phyloP scores from a whole-genome alignment of 2,329 filamentous ascomycete species.

The Fusarium palustre region DNA sequence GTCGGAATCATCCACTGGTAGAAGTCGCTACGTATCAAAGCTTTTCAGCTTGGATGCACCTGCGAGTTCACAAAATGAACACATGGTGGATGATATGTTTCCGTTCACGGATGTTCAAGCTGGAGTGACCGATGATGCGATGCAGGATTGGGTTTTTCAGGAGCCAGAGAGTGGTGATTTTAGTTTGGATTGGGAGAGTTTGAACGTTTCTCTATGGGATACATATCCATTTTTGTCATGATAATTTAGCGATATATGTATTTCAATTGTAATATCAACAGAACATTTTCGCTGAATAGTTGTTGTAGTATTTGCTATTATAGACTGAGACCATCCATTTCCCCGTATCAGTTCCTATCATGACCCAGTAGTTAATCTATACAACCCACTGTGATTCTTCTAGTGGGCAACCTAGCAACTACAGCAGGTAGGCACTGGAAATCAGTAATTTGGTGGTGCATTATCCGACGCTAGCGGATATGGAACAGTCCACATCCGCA shows the following conservation, averaged over 20 bases:
- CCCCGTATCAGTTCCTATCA: not conserved
- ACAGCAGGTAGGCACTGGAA: not conserved
- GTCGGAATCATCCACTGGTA: slow-evolving; percentile 31
- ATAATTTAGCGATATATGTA: not conserved
- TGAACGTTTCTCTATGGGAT: slow-evolving; percentile 45
- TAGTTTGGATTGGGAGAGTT: slow-evolving; percentile 41
- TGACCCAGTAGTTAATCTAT: not conserved
- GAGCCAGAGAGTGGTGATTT: slow-evolving; percentile 37
- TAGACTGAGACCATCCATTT: not conserved
- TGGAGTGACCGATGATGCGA: slow-evolving; percentile 8
- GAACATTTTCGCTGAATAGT: not conserved
- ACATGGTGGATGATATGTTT: not conserved
- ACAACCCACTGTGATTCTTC: not conserved
- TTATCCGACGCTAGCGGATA: slow-evolving; percentile 40
- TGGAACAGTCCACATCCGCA: slow-evolving; percentile 6
- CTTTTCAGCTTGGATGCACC: slow-evolving; percentile 35
- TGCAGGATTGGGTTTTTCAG: slow-evolving; percentile 31
- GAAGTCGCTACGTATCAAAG: slow-evolving; percentile 43
- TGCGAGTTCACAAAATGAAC: not conserved
- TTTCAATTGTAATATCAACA: not conserved
- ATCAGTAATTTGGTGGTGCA: slow-evolving; percentile 5
- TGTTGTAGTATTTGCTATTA: not conserved
- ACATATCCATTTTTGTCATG: slow-evolving; percentile 41
- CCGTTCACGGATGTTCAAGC: not conserved
- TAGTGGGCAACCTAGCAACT: not conserved